A percentile compares a stretch with the other conserved stretches of the same genome.
Evolutionary conservation across 805 yeast genomes (phyloP).

Genomic region (Priceomyces castillae): DNA sequence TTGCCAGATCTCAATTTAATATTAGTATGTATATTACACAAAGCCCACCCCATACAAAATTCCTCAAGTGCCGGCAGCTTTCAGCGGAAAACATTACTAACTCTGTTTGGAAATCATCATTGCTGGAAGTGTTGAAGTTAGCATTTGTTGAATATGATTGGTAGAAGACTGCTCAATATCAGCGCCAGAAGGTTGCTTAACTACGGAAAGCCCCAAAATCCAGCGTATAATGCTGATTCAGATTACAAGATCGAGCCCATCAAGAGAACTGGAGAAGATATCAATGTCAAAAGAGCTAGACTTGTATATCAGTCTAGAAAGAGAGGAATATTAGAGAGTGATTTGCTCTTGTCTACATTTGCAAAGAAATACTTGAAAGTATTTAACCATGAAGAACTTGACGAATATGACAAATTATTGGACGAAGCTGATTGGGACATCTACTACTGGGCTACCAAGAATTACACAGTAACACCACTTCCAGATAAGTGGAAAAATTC

Average conservation of each 20-base stretch:
- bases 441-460: slow-evolving; percentile 94
- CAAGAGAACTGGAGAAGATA: slow-evolving; percentile 67
- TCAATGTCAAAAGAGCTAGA: slow-evolving; percentile 80
- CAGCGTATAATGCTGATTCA: slow-evolving; percentile 24
- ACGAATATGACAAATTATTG: slow-evolving; percentile 79
- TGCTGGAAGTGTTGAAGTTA: too few species aligned
- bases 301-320: slow-evolving; percentile 88
- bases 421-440: slow-evolving; percentile 99
- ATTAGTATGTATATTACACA: background rate
- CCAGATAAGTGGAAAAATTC: slow-evolving; percentile 84
- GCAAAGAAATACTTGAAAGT: slow-evolving; percentile 68
- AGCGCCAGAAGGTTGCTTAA: slow-evolving; percentile 22
- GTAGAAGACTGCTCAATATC: slow-evolving; percentile 1
- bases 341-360: slow-evolving; percentile 77
- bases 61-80: too few species aligned
- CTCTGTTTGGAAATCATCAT: too few species aligned
- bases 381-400: slow-evolving; percentile 60
- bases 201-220: slow-evolving; percentile 43
- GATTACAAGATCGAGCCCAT: slow-evolving; percentile 72
- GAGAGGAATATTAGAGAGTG: slow-evolving; percentile 93
- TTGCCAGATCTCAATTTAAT: background rate
- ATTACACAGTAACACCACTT: slow-evolving; percentile 75
- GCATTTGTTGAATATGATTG: slow-evolving; percentile 1
- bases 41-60: background rate
- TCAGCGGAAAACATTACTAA: too few species aligned